These are phyloP conservation scores for Glonium stellatum DNA, from an alignment of 495 filamentous ascomycete genomes.

Conservation along the genomic window DNA sequence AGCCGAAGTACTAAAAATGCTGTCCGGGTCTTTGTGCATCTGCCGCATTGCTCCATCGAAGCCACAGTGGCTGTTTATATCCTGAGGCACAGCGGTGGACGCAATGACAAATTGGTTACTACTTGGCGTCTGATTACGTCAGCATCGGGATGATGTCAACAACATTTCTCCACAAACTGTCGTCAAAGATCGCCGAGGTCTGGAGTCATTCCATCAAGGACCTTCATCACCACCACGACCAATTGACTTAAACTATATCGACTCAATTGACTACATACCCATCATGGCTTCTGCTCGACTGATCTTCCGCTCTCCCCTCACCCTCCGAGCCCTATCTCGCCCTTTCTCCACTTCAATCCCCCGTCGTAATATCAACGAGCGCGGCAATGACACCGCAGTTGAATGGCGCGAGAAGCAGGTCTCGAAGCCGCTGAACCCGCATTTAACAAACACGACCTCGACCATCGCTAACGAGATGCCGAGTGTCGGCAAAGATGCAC, in stretches of 20 bases:
- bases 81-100: too few relatives aligned
- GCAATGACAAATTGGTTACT: too few relatives aligned
- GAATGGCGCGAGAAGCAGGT: constrained; percentile 49
- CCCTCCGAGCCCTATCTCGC: constrained; percentile 3
- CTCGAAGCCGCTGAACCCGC: constrained; percentile 52
- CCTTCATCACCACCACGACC: not conserved
- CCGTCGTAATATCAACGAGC: constrained; percentile 26
- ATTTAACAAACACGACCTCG: constrained; percentile 56
- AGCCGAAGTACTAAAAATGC: too few relatives aligned
- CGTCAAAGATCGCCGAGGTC: too few relatives aligned
- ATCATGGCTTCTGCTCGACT: constrained; percentile 20
- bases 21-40: too few relatives aligned
- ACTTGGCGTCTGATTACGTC: too few relatives aligned
- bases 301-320: constrained; percentile 15
- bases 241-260: not conserved
- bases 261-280: not conserved
- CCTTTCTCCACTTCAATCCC: constrained; percentile 9
- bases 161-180: too few relatives aligned
- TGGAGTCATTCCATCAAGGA: not conserved
- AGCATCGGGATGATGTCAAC: too few relatives aligned
- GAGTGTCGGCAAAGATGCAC: constrained; percentile 47
- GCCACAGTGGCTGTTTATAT: too few relatives aligned
- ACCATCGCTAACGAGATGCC: constrained; percentile 59
- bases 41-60: too few relatives aligned
- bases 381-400: constrained; percentile 38